Percentiles rank a stretch among this genome's conserved stretches.
Evolutionary conservation across 768 basidiomycete genomes (phyloP).

Genomic region (Mycena rosella): DNA sequence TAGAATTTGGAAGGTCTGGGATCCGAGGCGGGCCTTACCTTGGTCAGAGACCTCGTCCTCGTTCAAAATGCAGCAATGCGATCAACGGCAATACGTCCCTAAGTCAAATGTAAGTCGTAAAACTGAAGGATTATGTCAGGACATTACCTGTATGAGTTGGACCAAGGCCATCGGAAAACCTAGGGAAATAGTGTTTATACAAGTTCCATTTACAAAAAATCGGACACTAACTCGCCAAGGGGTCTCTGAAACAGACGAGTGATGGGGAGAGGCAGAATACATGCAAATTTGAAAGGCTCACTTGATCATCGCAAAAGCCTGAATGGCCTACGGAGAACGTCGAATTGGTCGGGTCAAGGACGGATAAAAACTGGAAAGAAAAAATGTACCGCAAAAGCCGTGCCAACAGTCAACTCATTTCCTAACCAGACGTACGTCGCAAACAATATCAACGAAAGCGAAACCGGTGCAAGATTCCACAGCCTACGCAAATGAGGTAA

Average conservation of each 20-base stretch:
- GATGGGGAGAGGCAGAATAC: too few relatives aligned
- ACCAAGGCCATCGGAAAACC: constrained; percentile 40
- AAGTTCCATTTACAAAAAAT: too few relatives aligned
- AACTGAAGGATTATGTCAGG: too few relatives aligned
- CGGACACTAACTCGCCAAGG: too few relatives aligned
- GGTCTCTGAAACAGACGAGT: too few relatives aligned
- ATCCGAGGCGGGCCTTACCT: constrained; percentile 36
- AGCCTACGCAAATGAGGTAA: constrained; percentile 4
- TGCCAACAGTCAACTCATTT: constrained; percentile 78
- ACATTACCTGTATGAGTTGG: not conserved
- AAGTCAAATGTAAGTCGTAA: too few relatives aligned
- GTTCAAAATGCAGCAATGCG: constrained; percentile 74
- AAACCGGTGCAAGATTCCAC: constrained; percentile 82
- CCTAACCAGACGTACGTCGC: constrained; percentile 77
- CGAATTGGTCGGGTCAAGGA: too few relatives aligned
- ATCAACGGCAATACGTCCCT: constrained; percentile 73
- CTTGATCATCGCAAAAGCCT: constrained; percentile 87
- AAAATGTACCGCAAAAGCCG: constrained; percentile 81
- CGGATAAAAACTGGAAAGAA: constrained; percentile 3
- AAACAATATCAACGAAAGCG: constrained; percentile 86
- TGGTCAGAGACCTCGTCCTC: constrained; percentile 79
- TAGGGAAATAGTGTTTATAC: constrained; percentile 56
- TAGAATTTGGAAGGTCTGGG: too few relatives aligned
- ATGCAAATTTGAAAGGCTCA: constrained; percentile 80
- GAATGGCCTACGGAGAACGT: constrained; percentile 65